Evolutionary conservation across 495 filamentous ascomycete species (phyloP), one percentile per base, ranked within the genome.

Genomic region (Aspergillus conjunctus): DNA sequence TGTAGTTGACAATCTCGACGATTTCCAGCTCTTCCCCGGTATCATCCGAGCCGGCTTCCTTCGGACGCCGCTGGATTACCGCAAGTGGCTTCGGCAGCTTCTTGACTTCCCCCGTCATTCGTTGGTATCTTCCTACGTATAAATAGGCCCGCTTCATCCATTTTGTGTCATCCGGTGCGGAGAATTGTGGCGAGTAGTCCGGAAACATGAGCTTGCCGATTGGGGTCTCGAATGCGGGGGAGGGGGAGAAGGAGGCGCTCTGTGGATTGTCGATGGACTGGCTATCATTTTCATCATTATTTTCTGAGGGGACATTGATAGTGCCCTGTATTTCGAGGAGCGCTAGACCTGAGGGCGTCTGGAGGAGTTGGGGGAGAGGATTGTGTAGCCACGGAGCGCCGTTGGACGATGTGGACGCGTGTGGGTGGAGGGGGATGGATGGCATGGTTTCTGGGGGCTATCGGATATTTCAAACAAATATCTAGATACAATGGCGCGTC

Each of bases 131-230:
- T 11, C 94, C 94, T 6, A 97, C 84, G 68, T 92, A 96, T 34
- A 98, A 72, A 71, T 94, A 91, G 26, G 91, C 91, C 39, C 82
- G 77, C 73, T 92, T 94, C 90, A 93, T 94, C 93, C 92, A 96
- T 20, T 81, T 79, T 8, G 80, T 85, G 53, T 78, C 76, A 5
- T 77, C 77, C 8, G 77, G 77, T 30, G 72, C 68, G 7, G 77
- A 79, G 46, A 72, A 77, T 45, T 77, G 68, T 5, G 77, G 63
- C 26, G 84, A 77, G 64, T 90, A 91, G 56, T 90, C 83, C 6
- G 91, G 92, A 67, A 97, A 96, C 55, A 88, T 84, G 49, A 96
- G 79, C 49, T 86, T 85, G 48, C 91, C 92, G 65, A 96, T 78
- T 11, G 79, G 73, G 12, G 86, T 82, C 63, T 83, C 79, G 64